phyloP scores from a whole-genome alignment of 805 yeast species.

The Barnettozyma pratensis region DNA sequence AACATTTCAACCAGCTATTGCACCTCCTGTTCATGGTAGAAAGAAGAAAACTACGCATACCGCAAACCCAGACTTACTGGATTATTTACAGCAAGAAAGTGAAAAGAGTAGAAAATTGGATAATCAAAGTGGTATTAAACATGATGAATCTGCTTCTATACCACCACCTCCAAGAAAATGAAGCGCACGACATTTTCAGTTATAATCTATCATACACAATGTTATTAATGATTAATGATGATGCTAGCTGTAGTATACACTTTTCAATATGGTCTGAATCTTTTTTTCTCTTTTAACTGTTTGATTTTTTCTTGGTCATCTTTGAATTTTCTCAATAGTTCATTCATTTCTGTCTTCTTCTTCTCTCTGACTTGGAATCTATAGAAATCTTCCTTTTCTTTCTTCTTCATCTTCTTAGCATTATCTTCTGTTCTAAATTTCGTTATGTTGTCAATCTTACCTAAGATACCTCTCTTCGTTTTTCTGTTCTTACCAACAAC shows the following conservation, averaged over 20 bases:
- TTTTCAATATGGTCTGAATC: slow-evolving; percentile 79
- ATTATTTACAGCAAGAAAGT: slow-evolving; percentile 38
- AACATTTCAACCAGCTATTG: slow-evolving; percentile 1
- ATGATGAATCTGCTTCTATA: slow-evolving; percentile 13
- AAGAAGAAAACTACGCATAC: slow-evolving; percentile 18
- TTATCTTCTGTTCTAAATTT: slow-evolving; percentile 27
- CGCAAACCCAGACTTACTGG: slow-evolving; percentile 26
- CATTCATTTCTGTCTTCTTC: slow-evolving; percentile 90
- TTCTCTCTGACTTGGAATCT: slow-evolving; percentile 92
- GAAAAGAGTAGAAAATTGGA: slow-evolving; percentile 37
- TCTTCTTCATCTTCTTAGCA: slow-evolving; percentile 53
- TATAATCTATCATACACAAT: too few relatives aligned
- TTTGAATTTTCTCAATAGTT: slow-evolving; percentile 75
- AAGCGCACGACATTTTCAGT: not conserved
- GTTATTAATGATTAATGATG: too few relatives aligned
- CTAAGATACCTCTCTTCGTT: slow-evolving; percentile 66
- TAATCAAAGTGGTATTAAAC: slow-evolving; percentile 22
- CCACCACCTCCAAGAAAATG: slow-evolving; percentile 33
- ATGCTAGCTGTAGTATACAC: too few relatives aligned
- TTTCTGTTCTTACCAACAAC: slow-evolving; percentile 87
- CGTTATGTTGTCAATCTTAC: slow-evolving; percentile 41
- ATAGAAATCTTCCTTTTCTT: slow-evolving; percentile 87
- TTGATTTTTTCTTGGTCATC: slow-evolving; percentile 85
- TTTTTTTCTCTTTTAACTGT: slow-evolving; percentile 71
- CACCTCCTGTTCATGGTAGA: slow-evolving; percentile 25